Evolutionary conservation across 306 rosid genomes (phyloP), one percentile per base, ranked within the genome.

Genomic region (Astragalus membranaceus): DNA sequence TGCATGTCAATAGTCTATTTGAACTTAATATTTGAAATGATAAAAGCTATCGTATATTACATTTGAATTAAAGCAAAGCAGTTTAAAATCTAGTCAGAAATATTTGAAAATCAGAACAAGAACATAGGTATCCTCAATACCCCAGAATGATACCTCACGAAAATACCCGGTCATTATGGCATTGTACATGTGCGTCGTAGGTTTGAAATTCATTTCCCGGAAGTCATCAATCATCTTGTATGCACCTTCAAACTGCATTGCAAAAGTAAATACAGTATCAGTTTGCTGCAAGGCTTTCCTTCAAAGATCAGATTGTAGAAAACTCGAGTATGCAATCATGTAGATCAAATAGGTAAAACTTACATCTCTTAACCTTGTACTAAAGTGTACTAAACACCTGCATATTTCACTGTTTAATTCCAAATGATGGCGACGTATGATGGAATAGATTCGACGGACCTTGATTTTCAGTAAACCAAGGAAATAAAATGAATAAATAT

Each of bases 151-250:
- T 79, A 94, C 98, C 96, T 90, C 91, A 51, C 95, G 90, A 62
- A 87, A 90, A 85, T 86, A 90, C 58, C 96, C 98, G n/a, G 76
- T 88, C 90, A 94, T 81, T 71, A 94, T 88, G 67, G 89, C 78
- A 79, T 94, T 90, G 86, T 85, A 94, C 90, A 90, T 87, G 81
- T 15, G 10, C 10, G 83, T 1, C 0, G 86, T 81, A 46, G 90
- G 85, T 46, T 36, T 75, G 78, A 87, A 29, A 65, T 80, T 74
- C 85, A 76, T 74, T 78, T 84, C 71, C 74, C 81, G 65, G 46
- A 83, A 70, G 70, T 85, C 91, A 55, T 55, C 60, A 42, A 90
- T 81, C 85, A 94, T 69, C 77, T 59, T 52, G 79, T 83, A 82
- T 10, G 98, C 97, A 64, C 86, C 81, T 46, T 60, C 77, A 83